These are phyloP conservation scores for Rosa rugosa DNA, from an alignment of 306 rosid genomes.

Conservation along the genomic window DNA sequence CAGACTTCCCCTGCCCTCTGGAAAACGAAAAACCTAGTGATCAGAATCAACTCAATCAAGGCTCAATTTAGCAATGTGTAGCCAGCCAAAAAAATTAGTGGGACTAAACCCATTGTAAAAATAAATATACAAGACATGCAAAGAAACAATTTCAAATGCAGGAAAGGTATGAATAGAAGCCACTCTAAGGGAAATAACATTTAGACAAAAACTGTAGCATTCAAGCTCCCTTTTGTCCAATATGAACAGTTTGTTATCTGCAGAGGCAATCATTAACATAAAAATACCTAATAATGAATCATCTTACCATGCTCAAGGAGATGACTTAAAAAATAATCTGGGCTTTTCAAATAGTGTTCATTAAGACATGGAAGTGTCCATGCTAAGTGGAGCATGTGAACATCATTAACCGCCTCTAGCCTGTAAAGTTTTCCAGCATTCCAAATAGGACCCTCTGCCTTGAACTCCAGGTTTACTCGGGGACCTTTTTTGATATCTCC, in stretches of 20 bases:
- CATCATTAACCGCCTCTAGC: conserved; percentile 89
- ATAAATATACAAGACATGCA: not conserved
- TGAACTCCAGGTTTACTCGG: conserved; percentile 53
- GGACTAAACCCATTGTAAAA: not conserved
- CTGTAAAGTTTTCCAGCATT: conserved; percentile 73
- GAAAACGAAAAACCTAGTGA: conserved; percentile 32
- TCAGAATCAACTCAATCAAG: conserved; percentile 27
- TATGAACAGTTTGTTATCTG: not conserved
- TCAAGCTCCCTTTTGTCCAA: conserved; percentile 2
- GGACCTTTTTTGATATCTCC: conserved; percentile 66
- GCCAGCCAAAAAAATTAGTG: not conserved
- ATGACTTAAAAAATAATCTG: conserved; percentile 84
- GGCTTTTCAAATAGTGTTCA: conserved; percentile 73
- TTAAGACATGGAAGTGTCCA: conserved; percentile 88
- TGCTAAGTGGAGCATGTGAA: conserved; percentile 70
- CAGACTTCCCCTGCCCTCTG: conserved; percentile 99
- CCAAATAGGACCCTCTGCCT: conserved; percentile 76
- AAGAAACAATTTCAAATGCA: not conserved
- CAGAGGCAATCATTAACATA: not conserved
- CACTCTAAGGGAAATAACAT: not conserved
- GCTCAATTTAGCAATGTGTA: conserved; percentile 13
- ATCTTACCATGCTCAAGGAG: conserved; percentile 90
- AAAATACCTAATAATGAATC: conserved; percentile 18
- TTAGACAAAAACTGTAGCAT: not conserved
- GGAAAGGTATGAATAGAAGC: conserved; percentile 1